Base-by-base conservation (phyloP, 2,329 filamentous ascomycete genomes). In the Colletotrichum filicis region DNA sequence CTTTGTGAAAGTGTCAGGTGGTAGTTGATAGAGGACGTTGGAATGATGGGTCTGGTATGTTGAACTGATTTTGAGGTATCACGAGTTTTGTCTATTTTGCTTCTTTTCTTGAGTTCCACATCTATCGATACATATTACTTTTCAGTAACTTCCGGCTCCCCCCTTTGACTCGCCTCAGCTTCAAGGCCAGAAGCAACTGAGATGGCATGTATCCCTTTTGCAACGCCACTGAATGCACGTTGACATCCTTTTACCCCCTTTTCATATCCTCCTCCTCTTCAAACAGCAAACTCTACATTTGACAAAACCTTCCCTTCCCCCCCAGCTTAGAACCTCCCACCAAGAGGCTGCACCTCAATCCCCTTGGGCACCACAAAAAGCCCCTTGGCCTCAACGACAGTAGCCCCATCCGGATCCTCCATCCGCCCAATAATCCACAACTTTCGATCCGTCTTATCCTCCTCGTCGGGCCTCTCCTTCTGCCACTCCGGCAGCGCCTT, bases 291-390 rank as follows among this genome's bases (percentile, higher is more conserved):
- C 8, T n/a, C 7, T n/a, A 19, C 6, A 12, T 6, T 7, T 11
- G 3, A 22, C 2, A 14, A 7, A 19, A 19, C 7, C 12, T 12
- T n/a, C 7, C 16, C 7, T 19, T n/a, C 49, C 30, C 49, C 24
- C 12, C 30, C 11, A 35, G 32, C 32, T 12, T 35, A 73, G 35
- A 74, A 74, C 46, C 11, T 57, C 71, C 72, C 63, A 5, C 68
- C 68, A 6, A 74, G 24, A 37, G 71, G 68, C 60, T 68, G 9
- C 5, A 67, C 52, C 2, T 66, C 37, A 1, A 32, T 57, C 6
- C 68, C 68, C 61, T 75, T 75, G n/a, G 74, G 74, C 56, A 74
- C 74, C 2, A 75, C 74, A 59, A 74, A 75, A 52, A 75, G 35
- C 19, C 63, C 74, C 52, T 35, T 68, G 1, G 74, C 67, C 65